Base-by-base conservation (phyloP, 1,139 yeast genomes). In the Suhomyces choctaworum region DNA sequence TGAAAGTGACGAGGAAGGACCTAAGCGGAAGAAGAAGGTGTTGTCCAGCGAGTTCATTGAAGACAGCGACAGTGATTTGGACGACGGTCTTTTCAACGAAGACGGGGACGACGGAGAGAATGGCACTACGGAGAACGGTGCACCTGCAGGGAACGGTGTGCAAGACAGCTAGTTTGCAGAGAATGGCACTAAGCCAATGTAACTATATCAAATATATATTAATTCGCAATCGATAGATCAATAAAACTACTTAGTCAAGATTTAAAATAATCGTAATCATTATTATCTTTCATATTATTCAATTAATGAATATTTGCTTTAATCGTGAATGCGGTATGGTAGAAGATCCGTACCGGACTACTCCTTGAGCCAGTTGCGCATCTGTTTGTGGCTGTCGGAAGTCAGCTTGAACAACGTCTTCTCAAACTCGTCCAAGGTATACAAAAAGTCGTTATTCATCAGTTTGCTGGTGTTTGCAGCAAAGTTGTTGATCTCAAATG, bases 361-460 rank as follows among this genome's bases (percentile, higher is more conserved):
- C 7, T 28, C 31, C 12, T 29, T 34, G 15, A 48, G 58, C 95
- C 95, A 87, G 32, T 62, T 68, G 50, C 81, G 75, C 66, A 82
- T 68, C 37, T 78, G 78, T 46, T 77, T 78, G 46, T 79, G 76
- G 29, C 84, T 73, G 32, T 75, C 82, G 40, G 82, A 78, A 2
- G 88, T 73, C 6, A 62, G 56, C 44, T 69, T 75, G 59, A 77
- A 86, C 36, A 87, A 51, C 29, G 59, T 60, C 54, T 75, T 77
- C 51, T 88, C 96, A 55, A 77, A 83, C 51, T 82, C 92, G 53
- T 89, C 96, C 45, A 88, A 64, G 10, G 81, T 78, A 44, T 74
- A 66, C 36, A 83, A 52, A 47, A 86, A 84, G 25, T 73, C 76
- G 35, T 63, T 65, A 40, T 60, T 67, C 12, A 68, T 52, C 44